These are phyloP conservation scores for Polytrichum formosum DNA, from an alignment of 225 moss, liverwort and hornwort species.

Conservation along the genomic window DNA sequence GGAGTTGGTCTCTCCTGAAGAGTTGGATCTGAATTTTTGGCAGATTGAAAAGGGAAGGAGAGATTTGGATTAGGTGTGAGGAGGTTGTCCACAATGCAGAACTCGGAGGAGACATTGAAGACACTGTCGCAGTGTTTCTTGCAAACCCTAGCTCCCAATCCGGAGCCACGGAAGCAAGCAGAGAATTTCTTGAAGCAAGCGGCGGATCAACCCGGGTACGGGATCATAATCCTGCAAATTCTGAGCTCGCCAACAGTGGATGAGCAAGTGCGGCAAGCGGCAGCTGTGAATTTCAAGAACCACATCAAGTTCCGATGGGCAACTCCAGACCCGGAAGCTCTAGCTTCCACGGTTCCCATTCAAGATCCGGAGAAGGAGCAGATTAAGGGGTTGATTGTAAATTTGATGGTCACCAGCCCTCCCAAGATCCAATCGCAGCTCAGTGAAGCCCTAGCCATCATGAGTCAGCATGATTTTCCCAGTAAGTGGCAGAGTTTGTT, in stretches of 20 bases:
- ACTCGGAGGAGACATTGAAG: constrained; percentile 74
- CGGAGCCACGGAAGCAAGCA: constrained; percentile 85
- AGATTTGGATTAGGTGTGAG: neutral
- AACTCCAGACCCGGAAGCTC: constrained; percentile 51
- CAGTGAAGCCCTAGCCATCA: constrained; percentile 86
- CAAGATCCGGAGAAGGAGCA: constrained; percentile 91
- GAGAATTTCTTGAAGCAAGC: constrained; percentile 73
- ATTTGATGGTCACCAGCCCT: constrained; percentile 79
- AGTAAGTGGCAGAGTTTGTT: constrained; percentile 77
- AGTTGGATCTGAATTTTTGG: neutral
- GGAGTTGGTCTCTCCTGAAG: neutral
- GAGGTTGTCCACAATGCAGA: constrained; percentile 57
- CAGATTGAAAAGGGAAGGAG: neutral
- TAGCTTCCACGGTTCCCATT: constrained; percentile 25
- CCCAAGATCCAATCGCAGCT: constrained; percentile 94
- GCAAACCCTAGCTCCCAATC: constrained; percentile 89
- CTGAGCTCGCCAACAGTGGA: constrained; percentile 77
- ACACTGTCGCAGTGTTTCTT: constrained; percentile 86
- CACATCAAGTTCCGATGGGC: constrained; percentile 85
- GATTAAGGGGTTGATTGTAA: constrained; percentile 83
- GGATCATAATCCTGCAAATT: constrained; percentile 77
- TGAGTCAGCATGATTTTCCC: constrained; percentile 96
- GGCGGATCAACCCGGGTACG: constrained; percentile 82
- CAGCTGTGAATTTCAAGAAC: constrained; percentile 99
- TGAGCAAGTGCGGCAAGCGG: constrained; percentile 82